Percentiles rank a stretch among this genome's conserved stretches.
Evolutionary conservation across 2,329 filamentous ascomycete species (phyloP).

Genomic region (Colletotrichum tropicale): DNA sequence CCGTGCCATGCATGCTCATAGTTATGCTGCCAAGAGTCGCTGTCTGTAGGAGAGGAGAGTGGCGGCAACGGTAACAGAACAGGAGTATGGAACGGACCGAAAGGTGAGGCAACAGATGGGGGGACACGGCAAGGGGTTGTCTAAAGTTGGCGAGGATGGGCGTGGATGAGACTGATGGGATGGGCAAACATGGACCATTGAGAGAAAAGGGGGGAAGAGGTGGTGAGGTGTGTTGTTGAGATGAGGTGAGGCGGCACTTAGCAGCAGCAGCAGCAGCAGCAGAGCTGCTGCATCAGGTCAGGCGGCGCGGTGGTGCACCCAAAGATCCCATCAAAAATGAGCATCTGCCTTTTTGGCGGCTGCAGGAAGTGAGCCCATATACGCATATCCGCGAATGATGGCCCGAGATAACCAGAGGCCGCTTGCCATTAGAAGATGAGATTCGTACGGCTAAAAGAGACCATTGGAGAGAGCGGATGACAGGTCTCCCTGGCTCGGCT

Average conservation of each 20-base stretch:
- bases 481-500: not conserved
- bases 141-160: not conserved
- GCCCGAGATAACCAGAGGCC: not conserved
- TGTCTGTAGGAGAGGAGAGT: not conserved
- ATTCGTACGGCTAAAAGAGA: not conserved
- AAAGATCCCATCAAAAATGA: not conserved
- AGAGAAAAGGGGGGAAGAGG: not conserved
- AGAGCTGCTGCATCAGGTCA: not conserved
- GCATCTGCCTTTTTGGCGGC: not conserved
- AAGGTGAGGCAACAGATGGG: not conserved
- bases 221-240: not conserved
- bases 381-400: not conserved
- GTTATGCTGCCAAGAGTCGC: not conserved
- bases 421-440: not conserved
- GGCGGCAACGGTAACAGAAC: not conserved
- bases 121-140: not conserved
- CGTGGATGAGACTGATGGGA: not conserved
- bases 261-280: not conserved
- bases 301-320: not conserved
- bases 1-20: not conserved
- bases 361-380: conserved; percentile 1
- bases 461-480: not conserved
- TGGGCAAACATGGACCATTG: not conserved
- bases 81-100: conserved; percentile 5
- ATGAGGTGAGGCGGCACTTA: not conserved